These are phyloP conservation scores for Lactifluus rugatus DNA, from an alignment of 768 basidiomycete species.

Conservation along the genomic window DNA sequence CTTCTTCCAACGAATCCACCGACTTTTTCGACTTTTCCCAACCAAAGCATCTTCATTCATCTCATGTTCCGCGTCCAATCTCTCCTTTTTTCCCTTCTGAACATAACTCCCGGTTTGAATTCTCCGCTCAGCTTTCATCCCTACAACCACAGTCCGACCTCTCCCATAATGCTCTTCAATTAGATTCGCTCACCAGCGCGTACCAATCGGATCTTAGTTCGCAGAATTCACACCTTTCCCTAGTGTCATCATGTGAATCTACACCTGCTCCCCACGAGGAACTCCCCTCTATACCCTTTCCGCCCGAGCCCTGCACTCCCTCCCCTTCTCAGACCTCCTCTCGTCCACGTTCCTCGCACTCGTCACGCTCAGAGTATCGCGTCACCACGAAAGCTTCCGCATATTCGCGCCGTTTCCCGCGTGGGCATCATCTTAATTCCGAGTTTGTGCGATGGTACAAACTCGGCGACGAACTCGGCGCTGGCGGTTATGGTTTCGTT, in stretches of 20 bases:
- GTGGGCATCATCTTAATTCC: constrained; percentile 47
- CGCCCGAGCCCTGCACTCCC: not conserved
- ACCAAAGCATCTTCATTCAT: constrained; percentile 16
- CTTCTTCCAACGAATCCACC: constrained; percentile 7
- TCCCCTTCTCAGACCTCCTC: not conserved
- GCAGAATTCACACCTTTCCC: constrained; percentile 5
- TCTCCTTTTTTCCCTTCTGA: constrained; percentile 13
- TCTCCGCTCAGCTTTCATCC: constrained; percentile 1
- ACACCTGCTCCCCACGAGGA: constrained; percentile 1
- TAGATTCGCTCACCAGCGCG: constrained; percentile 1
- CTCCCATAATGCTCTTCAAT: constrained; percentile 18
- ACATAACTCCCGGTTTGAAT: not conserved
- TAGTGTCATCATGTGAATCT: not conserved
- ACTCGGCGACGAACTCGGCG: constrained; percentile 72
- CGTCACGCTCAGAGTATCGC: constrained; percentile 5
- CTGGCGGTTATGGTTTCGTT: constrained; percentile 92
- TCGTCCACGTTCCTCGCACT: constrained; percentile 5
- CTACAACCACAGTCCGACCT: not conserved
- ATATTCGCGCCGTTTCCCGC: constrained; percentile 48
- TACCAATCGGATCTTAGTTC: constrained; percentile 7
- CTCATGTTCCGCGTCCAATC: constrained; percentile 15
- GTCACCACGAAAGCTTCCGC: constrained; percentile 22
- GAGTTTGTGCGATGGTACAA: constrained; percentile 51
- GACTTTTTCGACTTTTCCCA: constrained; percentile 9
- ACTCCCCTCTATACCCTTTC: constrained; percentile 10